Evolutionary conservation across 768 basidiomycete genomes (phyloP).

Genomic region (Naganishia vishniacii): DNA sequence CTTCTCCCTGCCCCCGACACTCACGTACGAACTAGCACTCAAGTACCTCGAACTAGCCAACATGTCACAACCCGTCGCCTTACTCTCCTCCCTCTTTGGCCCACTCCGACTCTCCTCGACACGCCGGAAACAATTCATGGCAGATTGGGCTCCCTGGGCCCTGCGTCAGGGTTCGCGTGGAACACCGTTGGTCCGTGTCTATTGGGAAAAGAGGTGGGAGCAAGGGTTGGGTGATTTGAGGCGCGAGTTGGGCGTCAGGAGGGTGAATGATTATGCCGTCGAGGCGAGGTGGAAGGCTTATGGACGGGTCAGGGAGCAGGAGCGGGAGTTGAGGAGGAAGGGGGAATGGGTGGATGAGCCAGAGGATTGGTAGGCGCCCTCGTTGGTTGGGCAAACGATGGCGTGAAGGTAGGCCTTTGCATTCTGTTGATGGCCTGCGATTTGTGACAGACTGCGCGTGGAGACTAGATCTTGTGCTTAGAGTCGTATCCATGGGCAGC

Average conservation of each 20-base stretch:
- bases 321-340: conserved; percentile 52
- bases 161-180: conserved; percentile 66
- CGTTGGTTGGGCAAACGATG: too few relatives aligned
- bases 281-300: conserved; percentile 65
- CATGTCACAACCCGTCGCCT: conserved; percentile 80
- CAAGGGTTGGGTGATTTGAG: conserved; percentile 76
- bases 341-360: conserved; percentile 46
- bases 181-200: conserved; percentile 75
- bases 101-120: conserved; percentile 57
- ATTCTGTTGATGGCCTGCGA: too few relatives aligned
- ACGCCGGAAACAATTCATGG: conserved; percentile 56
- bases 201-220: conserved; percentile 94
- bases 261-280: conserved; percentile 59
- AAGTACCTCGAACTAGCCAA: conserved; percentile 94
- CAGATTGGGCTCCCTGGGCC: conserved; percentile 90
- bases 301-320: conserved; percentile 61
- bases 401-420: too few relatives aligned
- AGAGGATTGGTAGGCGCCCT: conserved; percentile 43
- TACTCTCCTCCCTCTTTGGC: conserved; percentile 70
- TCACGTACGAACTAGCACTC: conserved; percentile 84
- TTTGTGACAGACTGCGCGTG: too few relatives aligned
- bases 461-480: too few relatives aligned
- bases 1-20: conserved; percentile 77
- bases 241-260: conserved; percentile 66
- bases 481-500: too few relatives aligned